Base-by-base conservation (phyloP, 2,329 filamentous ascomycete species). In the Huntiella savannae region DNA sequence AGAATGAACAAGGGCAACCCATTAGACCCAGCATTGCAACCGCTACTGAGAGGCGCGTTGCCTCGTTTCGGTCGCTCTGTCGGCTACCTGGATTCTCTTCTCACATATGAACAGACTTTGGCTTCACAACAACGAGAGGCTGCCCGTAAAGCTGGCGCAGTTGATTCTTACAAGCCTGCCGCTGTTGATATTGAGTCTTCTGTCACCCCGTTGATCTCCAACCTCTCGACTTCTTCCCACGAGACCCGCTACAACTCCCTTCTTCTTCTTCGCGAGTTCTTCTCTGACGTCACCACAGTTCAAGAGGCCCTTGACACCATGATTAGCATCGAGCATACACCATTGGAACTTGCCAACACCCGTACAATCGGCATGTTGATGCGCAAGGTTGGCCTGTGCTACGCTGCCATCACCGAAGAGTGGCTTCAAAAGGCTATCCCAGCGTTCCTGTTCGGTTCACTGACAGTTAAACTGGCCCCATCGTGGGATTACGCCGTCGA, bases 401-500 rank as follows among this genome's bases (percentile, higher is more conserved):
- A 91, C 57, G 62, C 70, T 4, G 66, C 71, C 17, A 57, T 79
- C 7, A 64, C 67, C 2, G 68, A 73, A 34, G 72, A 72, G 1
- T 82, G 79, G 74, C 63, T 92, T 52, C 68, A 73, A 49, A 70
- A 73, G 54, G 75, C 85, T 5, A 71, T 96, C 28, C 82, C 87
- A 0, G 70, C 75, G 0, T 96, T 87, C 55, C 77, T 85, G 54
- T 94, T 95, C 54, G 91, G 91, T 42, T 72, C 95, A 61, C 70
- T 96, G 50, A 91, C 87, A 1, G 77, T 93, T 42, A 83, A 81
- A 53, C 69, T 95, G 52, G 74, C 86, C 1, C 85, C 85, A 33
- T 68, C 92, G 4, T 95, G 88, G 83, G 83, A 93, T 50, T 84
- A 93, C 55, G 74, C 83, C 1, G 75, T 80, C 43, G 72, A 77